These are phyloP conservation scores for Carex scoparia DNA, from an alignment of 176 grass and related monocot species.

Conservation along the genomic window DNA sequence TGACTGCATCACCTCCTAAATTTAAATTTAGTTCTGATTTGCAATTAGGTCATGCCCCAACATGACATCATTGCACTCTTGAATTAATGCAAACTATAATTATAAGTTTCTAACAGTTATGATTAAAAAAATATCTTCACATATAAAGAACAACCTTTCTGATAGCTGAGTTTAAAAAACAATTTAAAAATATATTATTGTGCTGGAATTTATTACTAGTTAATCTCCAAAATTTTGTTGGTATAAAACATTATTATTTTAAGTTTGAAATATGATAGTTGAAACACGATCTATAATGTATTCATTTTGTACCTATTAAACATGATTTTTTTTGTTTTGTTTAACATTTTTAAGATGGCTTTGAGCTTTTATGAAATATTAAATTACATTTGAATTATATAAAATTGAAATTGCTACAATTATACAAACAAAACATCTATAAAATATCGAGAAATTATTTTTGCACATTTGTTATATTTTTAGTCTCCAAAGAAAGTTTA, in stretches of 20 bases:
- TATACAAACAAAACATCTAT: no score
- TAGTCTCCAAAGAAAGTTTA: no score
- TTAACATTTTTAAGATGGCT: background rate
- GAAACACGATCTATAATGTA: background rate
- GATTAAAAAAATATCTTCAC: background rate
- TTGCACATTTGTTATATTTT: no score
- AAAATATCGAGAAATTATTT: no score
- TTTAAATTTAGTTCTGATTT: no score
- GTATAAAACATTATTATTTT: background rate
- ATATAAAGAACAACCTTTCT: background rate
- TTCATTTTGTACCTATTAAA: background rate
- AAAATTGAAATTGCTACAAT: no score
- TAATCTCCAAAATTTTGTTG: background rate
- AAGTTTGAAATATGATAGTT: background rate
- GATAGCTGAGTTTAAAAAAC: background rate
- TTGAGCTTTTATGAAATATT: background rate
- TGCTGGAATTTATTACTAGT: background rate
- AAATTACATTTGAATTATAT: no score
- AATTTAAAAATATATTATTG: background rate
- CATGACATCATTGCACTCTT: conserved; percentile 45
- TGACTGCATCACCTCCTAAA: no score
- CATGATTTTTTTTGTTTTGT: background rate
- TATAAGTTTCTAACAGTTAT: background rate
- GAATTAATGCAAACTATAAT: conserved; percentile 22
- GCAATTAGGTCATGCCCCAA: no score